These are phyloP conservation scores for Nadsonia starkeyi-henricii DNA, from an alignment of 1,139 yeast species.

Conservation along the genomic window DNA sequence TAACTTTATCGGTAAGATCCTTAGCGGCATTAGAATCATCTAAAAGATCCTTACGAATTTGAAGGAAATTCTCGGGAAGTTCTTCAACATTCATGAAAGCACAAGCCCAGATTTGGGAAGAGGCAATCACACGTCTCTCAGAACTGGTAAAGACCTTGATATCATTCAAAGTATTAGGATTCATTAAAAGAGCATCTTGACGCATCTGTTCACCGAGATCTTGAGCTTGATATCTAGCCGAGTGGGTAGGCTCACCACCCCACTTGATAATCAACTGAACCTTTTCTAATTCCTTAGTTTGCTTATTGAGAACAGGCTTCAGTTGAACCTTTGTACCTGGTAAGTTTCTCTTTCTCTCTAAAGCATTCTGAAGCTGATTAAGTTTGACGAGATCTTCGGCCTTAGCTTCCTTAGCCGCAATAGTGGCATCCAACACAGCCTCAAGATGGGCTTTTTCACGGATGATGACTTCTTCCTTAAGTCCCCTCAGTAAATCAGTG, in stretches of 20 bases:
- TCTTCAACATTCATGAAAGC: conserved; percentile 65
- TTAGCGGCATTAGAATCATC: conserved; percentile 98
- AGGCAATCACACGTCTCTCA: conserved; percentile 85
- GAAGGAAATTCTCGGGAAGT: conserved; percentile 65
- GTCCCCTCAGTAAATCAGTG: conserved; percentile 79
- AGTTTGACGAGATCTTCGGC: conserved; percentile 74
- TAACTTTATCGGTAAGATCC: conserved; percentile 93
- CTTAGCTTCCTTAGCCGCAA: conserved; percentile 60
- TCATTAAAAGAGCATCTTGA: conserved; percentile 77
- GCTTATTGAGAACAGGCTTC: conserved; percentile 63
- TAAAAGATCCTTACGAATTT: conserved; percentile 75
- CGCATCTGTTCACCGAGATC: conserved; percentile 94
- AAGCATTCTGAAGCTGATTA: conserved; percentile 60
- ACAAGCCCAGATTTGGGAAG: conserved; percentile 79
- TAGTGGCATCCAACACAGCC: conserved; percentile 75
- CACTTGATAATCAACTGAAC: conserved; percentile 92
- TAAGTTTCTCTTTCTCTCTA: conserved; percentile 75
- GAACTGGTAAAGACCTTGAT: conserved; percentile 84
- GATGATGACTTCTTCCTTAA: conserved; percentile 89
- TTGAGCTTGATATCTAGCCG: conserved; percentile 85
- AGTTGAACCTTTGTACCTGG: conserved; percentile 96
- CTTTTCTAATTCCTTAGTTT: conserved; percentile 56
- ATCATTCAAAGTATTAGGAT: conserved; percentile 70
- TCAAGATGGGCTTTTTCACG: conserved; percentile 77
- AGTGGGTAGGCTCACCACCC: conserved; percentile 99